phyloP scores from a whole-genome alignment of 768 basidiomycete genomes.

The Hygrophorus pudorinus region DNA sequence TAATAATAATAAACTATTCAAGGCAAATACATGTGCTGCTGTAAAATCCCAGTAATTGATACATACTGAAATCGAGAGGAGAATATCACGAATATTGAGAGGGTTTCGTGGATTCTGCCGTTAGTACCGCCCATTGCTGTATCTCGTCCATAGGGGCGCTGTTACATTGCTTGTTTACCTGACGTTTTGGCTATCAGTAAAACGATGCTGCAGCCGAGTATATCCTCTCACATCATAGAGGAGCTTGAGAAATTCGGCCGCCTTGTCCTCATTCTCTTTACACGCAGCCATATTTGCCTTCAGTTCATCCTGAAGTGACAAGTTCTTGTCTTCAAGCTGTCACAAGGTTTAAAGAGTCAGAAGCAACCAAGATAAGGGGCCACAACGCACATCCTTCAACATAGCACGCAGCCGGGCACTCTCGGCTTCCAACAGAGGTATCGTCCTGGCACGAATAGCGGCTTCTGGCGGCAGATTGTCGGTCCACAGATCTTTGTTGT shows the following conservation, averaged over 20 bases:
- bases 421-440: conserved; percentile 46
- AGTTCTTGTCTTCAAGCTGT: conserved; percentile 54
- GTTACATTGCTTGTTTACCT: conserved; percentile 26
- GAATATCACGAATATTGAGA: conserved; percentile 6
- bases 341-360: background rate
- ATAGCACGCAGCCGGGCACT: conserved; percentile 27
- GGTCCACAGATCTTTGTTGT: conserved; percentile 57
- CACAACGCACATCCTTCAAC: conserved; percentile 26
- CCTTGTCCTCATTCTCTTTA: conserved; percentile 34
- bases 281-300: conserved; percentile 37
- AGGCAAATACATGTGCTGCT: too few species aligned
- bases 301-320: conserved; percentile 33
- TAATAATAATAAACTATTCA: too few species aligned
- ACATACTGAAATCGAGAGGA: background rate
- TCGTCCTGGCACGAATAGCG: conserved; percentile 51
- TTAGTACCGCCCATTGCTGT: conserved; percentile 43
- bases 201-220: background rate
- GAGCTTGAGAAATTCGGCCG: conserved; percentile 36
- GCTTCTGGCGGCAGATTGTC: conserved; percentile 52
- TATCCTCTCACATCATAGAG: conserved; percentile 33
- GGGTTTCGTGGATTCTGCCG: conserved; percentile 30
- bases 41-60: too few species aligned
- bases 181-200: background rate
- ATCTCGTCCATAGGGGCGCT: conserved; percentile 56
- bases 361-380: background rate